Evolutionary conservation across 352 stramenopile species (phyloP).

Genomic region (Globisporangium radiosum): DNA sequence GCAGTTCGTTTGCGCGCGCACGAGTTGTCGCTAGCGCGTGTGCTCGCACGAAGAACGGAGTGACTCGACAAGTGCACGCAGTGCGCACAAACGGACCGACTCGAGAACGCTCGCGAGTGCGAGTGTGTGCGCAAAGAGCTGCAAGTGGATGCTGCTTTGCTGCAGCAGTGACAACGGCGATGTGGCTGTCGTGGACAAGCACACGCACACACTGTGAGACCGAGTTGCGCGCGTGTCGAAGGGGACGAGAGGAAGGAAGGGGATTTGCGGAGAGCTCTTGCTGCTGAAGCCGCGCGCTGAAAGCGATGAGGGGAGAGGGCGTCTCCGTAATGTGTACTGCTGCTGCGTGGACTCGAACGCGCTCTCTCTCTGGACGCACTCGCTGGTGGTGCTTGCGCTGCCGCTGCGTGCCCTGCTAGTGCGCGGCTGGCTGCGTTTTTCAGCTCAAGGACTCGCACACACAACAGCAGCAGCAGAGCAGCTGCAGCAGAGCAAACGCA

Average conservation of each 20-base stretch:
- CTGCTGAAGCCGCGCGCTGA: not conserved
- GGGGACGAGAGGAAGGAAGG: too few relatives aligned
- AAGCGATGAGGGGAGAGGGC: not conserved
- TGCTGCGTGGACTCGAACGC: not conserved
- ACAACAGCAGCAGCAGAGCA: not conserved
- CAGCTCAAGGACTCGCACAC: not conserved
- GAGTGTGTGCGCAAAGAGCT: not conserved
- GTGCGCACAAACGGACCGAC: not conserved
- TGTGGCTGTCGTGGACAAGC: not conserved
- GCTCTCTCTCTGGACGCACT: not conserved
- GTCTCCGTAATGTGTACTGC: not conserved
- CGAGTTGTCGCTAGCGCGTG: not conserved
- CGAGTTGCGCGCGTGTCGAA: not conserved
- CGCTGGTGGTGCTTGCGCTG: conserved; percentile 15
- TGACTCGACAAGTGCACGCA: not conserved
- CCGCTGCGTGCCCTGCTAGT: conserved; percentile 21
- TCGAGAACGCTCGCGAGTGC: not conserved
- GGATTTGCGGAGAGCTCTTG: too few relatives aligned
- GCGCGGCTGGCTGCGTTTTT: conserved; percentile 23
- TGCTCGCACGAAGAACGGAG: not conserved
- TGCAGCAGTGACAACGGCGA: not conserved
- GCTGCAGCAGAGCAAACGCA: too few relatives aligned
- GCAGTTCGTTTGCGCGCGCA: not conserved
- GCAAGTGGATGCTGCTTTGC: too few relatives aligned
- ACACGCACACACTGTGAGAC: not conserved